Conservation (phyloP, 2,329 filamentous ascomycete species). For the Taxawa tesnikishii region DNA sequence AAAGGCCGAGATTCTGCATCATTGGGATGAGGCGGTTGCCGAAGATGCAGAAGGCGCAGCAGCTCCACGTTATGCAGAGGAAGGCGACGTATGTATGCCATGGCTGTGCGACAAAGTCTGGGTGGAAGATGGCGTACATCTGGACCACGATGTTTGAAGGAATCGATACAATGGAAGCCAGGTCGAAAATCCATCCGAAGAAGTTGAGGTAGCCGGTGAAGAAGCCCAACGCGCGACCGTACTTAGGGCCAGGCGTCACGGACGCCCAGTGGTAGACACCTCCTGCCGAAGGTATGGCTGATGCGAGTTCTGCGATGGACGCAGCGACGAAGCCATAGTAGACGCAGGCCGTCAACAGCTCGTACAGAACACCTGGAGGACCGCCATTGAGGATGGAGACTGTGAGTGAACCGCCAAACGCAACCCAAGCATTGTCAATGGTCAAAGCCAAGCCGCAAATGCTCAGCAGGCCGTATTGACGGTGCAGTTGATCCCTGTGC, state of each 20-base stretch:
- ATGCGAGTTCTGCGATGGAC: conserved; percentile 19
- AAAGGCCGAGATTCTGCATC: conserved; percentile 43
- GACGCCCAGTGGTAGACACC: conserved; percentile 25
- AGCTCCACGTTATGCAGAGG: conserved; percentile 42
- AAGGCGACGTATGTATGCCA: conserved; percentile 52
- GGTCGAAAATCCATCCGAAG: conserved; percentile 49
- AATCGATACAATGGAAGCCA: conserved; percentile 47
- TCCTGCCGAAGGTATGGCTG: conserved; percentile 19
- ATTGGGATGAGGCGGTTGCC: conserved; percentile 40
- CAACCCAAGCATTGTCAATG: conserved; percentile 54
- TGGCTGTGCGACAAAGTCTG: conserved; percentile 35
- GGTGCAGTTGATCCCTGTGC: conserved; percentile 49
- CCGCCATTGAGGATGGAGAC: conserved; percentile 34
- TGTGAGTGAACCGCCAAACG: conserved; percentile 48
- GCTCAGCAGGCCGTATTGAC: conserved; percentile 49
- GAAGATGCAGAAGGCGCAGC: conserved; percentile 41
- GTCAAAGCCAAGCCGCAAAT: conserved; percentile 43
- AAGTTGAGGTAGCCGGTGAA: conserved; percentile 33
- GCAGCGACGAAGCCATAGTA: conserved; percentile 24
- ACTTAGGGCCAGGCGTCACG: conserved; percentile 19
- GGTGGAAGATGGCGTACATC: conserved; percentile 49
- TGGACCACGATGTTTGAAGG: conserved; percentile 47
- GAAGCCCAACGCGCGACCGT: conserved; percentile 22
- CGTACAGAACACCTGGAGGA: conserved; percentile 22
- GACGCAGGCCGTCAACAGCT: conserved; percentile 20